Evolutionary conservation across 2,329 filamentous ascomycete species (phyloP), one percentile per base, ranked within the genome.

Genomic region (Dothidotthia symphoricarpi): DNA sequence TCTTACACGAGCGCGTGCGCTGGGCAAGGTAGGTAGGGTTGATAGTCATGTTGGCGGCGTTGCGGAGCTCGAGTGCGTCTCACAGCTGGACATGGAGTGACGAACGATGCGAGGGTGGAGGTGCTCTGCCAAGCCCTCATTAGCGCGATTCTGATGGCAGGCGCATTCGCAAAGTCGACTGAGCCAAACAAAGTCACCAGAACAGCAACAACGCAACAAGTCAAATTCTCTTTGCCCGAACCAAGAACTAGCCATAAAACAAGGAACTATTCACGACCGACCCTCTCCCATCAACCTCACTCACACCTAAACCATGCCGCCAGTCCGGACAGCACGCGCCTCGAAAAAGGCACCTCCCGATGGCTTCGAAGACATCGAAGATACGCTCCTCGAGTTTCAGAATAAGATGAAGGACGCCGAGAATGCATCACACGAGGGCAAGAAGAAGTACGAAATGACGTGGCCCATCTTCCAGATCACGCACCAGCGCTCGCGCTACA

Each of bases 391-490:
- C 55, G 83, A 90, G 59, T 93, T 93, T 71, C 74, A 77, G 59
- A 91, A 90, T 76, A 89, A 90, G 75, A 91, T 94, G 86, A 93
- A 91, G 69, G 88, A 94, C 63, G 93, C 93, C 35, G 89, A 96
- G 65, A 95, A 94, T 69, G 85, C 89, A 31, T 84, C 88, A 13
- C 79, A 83, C 55, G 70, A 87, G 72, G 65, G 87, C 72, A 78
- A 88, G 78, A 77, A 86, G 81, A 90, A 90, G 65, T 86, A 96
- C 63, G 88, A 97, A 70, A 87, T 88, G 53, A 80, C 90, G 49
- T 98, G 93, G 93, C 91, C 93, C 45, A 89, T 98, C 52, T 97
- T 98, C 63, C 90, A 97, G 67, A 96, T 98, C 64, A 85, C 85
- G 16, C 93, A 98, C 70, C 89, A 96, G 70, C 82, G 91, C 73